phyloP scores from a whole-genome alignment of 2,329 filamentous ascomycete species.

The Scleromitrula shiraiana region DNA sequence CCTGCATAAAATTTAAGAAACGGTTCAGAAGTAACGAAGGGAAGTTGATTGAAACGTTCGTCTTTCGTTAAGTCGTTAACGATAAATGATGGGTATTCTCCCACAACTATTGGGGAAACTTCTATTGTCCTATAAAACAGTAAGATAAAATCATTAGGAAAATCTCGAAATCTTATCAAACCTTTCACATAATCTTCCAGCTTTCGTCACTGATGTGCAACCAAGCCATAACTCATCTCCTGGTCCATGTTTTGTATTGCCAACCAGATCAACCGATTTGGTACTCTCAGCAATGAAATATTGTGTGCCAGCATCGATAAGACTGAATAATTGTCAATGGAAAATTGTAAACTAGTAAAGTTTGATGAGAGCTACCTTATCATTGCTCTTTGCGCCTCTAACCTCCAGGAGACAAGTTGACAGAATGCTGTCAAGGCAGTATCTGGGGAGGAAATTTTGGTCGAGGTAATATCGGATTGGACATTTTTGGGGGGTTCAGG shows the following conservation, averaged over 20 bases:
- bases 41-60: constrained; percentile 24
- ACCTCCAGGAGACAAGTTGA: constrained; percentile 42
- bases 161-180: constrained; percentile 10
- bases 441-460: constrained; percentile 32
- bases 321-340: constrained; percentile 24
- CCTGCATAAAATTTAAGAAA: constrained; percentile 28
- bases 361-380: constrained; percentile 29
- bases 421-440: constrained; percentile 39
- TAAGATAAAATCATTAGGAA: background rate
- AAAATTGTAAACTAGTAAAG: background rate
- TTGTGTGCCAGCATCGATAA: constrained; percentile 39
- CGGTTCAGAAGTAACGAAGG: constrained; percentile 25
- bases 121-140: constrained; percentile 22
- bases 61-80: constrained; percentile 26
- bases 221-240: constrained; percentile 30
- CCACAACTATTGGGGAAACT: constrained; percentile 14
- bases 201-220: constrained; percentile 24
- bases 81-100: constrained; percentile 26
- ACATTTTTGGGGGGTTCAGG: constrained; percentile 12
- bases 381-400: constrained; percentile 40
- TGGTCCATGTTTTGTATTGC: constrained; percentile 22
- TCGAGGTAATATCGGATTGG: constrained; percentile 22
- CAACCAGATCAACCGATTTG: constrained; percentile 33
- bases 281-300: constrained; percentile 46
- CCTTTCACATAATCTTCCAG: constrained; percentile 29